phyloP scores from a whole-genome alignment of 495 filamentous ascomycete species.

The Penicillium salamii region DNA sequence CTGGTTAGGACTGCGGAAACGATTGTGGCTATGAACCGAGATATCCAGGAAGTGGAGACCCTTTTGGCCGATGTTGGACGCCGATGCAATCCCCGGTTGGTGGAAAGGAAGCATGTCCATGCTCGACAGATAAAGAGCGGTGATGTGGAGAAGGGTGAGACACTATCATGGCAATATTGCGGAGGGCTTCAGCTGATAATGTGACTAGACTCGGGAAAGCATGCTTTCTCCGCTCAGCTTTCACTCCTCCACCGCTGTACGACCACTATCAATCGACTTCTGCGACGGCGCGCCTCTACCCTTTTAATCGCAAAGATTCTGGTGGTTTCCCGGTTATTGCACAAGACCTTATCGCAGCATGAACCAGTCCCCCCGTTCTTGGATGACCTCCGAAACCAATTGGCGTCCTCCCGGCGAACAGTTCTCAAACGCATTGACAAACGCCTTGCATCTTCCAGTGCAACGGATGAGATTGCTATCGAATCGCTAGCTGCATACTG shows the following conservation, averaged over 20 bases:
- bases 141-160: slow-evolving; percentile 44
- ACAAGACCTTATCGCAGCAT: slow-evolving; percentile 61
- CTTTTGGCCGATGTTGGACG: slow-evolving; percentile 69
- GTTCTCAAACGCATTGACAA: slow-evolving; percentile 67
- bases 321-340: slow-evolving; percentile 68
- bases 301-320: slow-evolving; percentile 76
- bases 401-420: slow-evolving; percentile 57
- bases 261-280: slow-evolving; percentile 50
- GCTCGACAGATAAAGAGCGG: slow-evolving; percentile 56
- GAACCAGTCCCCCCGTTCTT: slow-evolving; percentile 51
- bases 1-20: slow-evolving; percentile 88
- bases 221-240: slow-evolving; percentile 58
- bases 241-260: slow-evolving; percentile 61
- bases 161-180: slow-evolving; percentile 14
- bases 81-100: slow-evolving; percentile 69
- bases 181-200: slow-evolving; percentile 23
- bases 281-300: slow-evolving; percentile 56
- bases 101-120: slow-evolving; percentile 67
- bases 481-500: slow-evolving; percentile 78
- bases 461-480: slow-evolving; percentile 55
- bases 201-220: slow-evolving; percentile 48
- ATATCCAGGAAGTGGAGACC: slow-evolving; percentile 71
- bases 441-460: slow-evolving; percentile 53
- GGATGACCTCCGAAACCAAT: slow-evolving; percentile 58
- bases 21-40: slow-evolving; percentile 81